phyloP scores from a whole-genome alignment of 805 yeast species.

The Alloascoidea hylecoeti region DNA sequence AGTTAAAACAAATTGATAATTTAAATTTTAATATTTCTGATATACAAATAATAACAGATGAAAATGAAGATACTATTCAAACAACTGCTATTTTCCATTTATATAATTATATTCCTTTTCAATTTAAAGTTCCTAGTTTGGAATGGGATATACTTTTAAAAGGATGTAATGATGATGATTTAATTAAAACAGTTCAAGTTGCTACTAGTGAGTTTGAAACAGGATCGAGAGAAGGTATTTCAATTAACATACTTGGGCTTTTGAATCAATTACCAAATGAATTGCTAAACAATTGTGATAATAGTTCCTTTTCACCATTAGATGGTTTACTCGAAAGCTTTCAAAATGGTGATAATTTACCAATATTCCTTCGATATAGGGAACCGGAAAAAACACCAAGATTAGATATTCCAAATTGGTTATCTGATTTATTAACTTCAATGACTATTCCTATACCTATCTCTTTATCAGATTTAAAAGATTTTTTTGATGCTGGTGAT shows the following conservation, averaged over 20 bases:
- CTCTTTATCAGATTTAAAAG: conserved; percentile 12
- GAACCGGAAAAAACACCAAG: conserved; percentile 8
- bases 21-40: neutral
- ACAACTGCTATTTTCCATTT: neutral
- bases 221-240: neutral
- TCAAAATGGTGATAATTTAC: conserved; percentile 11
- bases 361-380: conserved; percentile 7
- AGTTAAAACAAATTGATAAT: neutral
- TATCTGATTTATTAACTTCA: conserved; percentile 7
- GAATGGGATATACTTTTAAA: conserved; percentile 21
- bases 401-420: conserved; percentile 8
- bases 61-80: neutral
- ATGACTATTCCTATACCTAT: conserved; percentile 7
- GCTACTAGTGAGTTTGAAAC: conserved; percentile 1
- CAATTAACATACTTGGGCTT: neutral
- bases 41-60: neutral
- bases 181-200: conserved; percentile 9
- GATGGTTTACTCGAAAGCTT: conserved; percentile 12
- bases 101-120: conserved; percentile 3
- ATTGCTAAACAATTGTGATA: conserved; percentile 11
- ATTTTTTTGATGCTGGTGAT: conserved; percentile 7
- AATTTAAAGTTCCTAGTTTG: conserved; percentile 19
- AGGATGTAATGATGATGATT: conserved; percentile 20
- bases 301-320: conserved; percentile 11
- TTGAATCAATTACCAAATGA: conserved; percentile 9